Base-by-base conservation (phyloP, 345 rosid species). In the Eucalyptus albens region DNA sequence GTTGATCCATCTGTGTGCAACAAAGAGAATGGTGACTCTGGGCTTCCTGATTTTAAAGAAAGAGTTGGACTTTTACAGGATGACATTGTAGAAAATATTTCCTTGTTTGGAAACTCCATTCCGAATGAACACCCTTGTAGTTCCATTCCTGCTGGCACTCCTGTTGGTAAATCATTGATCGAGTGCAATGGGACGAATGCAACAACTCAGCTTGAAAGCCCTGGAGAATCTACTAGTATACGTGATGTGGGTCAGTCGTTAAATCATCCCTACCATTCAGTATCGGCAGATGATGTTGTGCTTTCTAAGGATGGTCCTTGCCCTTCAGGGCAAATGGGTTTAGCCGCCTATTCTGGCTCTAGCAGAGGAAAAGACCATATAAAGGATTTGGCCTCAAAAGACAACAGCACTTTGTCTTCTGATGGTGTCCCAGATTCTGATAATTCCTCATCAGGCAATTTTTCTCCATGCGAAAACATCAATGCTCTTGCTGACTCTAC, bases 121-220 rank as follows among this genome's bases (percentile, higher is more conserved):
- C 77, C 86, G 21, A 83, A 40, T 42, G 89, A 81, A 86, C 86
- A 92, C 90, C 92, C 88, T 87, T 89, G 90, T 91, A 87, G 89
- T 89, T 93, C 93, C 87, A 90, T 89, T 65, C 89, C 87, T 56
- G 92, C 91, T 86, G 87, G 67, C 69, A 88, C 77, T 22, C 45
- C 89, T 72, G 87, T 62, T 60, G 90, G 50, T 88, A 89, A 89
- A 62, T 67, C 49, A 83, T 65, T 80, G 65, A 90, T 90, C 87
- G 93, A 90, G 88, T 93, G 93, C 87, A 92, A 90, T 88, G 93
- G 89, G 89, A 91, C 51, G 87, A 87, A 89, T 88, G 19, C 56
- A 77, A 77, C 24, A 40, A 40, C 24, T 77, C 29, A 77, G 83
- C 83, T 40, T 21, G 83, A 77, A 77, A 77, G 83, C 83, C 47